Evolutionary conservation across 768 basidiomycete species (phyloP), one percentile per base, ranked within the genome.

Genomic region (Cubamyces sp.): DNA sequence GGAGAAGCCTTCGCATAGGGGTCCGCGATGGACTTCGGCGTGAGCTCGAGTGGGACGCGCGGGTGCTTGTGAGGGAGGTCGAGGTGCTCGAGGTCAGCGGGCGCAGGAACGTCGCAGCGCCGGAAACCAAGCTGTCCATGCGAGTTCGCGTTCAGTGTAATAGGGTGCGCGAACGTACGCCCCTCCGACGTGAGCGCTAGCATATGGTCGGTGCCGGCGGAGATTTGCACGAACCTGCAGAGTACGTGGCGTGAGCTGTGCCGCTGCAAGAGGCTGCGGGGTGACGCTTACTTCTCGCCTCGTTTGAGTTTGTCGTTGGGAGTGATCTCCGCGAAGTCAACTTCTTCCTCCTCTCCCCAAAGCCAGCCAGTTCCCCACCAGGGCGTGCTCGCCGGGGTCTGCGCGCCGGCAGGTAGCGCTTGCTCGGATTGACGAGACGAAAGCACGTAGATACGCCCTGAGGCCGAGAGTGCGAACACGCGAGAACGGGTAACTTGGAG

Each of bases 61-160:
- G 78, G 48, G 57, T 54, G 60, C 50, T 56, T 69, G 54, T 43
- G 54, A 6, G 43, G 54, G 30, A 60, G 53, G 34, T 61, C 53
- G 23, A 28, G 46, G 62, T 56, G 71, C 50, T 62, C 70, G 54
- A 61, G 64, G 54, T 70, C 70, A 39, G 70, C 50, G 59, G 69
- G 69, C 34, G 76, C 76, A 30, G 74, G 73, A 2, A 90, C 78
- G 52, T 84, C 76, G 51, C 88, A 81, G 63, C 84, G 84, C 28
- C 87, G 84, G 66, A 91, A 81, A 7, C 94, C 95, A 8, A 98
- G 85, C 71, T 97, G 95, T 1, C 92, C 91, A 70, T 87, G 84
- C 1, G 82, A 76, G 74, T 98, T 98, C 28, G 90, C 94, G 9
- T 81, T 73, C 64, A 85, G 84, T 64, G 84, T 84, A 45, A 92